These are phyloP conservation scores for Amphirosellinia nigrospora DNA, from an alignment of 495 filamentous ascomycete genomes.

Conservation along the genomic window DNA sequence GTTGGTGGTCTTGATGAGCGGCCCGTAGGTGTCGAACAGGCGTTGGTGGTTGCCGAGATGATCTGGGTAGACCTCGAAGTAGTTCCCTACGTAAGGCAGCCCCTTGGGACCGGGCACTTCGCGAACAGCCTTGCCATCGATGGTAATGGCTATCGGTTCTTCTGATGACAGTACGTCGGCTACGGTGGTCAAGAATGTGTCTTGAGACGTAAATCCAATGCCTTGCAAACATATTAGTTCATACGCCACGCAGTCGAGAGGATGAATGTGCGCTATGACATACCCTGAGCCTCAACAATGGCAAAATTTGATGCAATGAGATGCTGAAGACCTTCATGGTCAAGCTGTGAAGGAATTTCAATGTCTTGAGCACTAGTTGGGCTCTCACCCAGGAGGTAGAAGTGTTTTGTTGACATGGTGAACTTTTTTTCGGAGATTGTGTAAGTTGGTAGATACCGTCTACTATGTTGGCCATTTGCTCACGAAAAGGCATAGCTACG, in stretches of 20 bases:
- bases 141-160: constrained; percentile 46
- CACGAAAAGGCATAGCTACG: neutral
- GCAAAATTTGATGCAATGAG: constrained; percentile 51
- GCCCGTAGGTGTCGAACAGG: constrained; percentile 60
- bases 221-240: constrained; percentile 34
- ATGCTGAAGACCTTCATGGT: constrained; percentile 45
- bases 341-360: constrained; percentile 43
- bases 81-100: constrained; percentile 57
- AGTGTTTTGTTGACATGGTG: constrained; percentile 47
- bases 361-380: constrained; percentile 44
- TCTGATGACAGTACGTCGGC: constrained; percentile 39
- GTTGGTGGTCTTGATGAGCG: constrained; percentile 60
- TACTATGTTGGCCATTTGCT: neutral
- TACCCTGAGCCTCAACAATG: constrained; percentile 45
- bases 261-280: constrained; percentile 26
- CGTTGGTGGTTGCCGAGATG: constrained; percentile 64
- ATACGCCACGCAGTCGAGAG: neutral
- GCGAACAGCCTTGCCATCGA: constrained; percentile 50
- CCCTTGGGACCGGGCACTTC: constrained; percentile 52
- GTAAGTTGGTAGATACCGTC: neutral
- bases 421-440: neutral
- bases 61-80: constrained; percentile 64
- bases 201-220: constrained; percentile 47
- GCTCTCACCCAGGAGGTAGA: constrained; percentile 53
- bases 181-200: constrained; percentile 36